Base-by-base conservation (phyloP, 805 yeast genomes). In the Myxozyma kluyveri region DNA sequence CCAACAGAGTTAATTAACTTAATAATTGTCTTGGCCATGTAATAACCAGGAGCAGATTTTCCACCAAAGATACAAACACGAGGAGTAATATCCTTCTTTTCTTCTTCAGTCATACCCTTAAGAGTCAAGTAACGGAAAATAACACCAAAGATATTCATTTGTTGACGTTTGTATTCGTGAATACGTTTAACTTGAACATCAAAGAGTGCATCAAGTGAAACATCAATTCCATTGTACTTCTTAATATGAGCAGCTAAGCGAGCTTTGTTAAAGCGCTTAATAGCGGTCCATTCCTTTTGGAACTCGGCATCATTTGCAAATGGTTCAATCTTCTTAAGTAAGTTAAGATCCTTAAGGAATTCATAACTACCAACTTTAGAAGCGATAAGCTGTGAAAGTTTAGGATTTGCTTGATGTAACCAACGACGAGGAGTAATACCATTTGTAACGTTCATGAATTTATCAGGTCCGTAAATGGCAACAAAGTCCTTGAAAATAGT, bases 341-440 rank as follows among this genome's bases (percentile, higher is more conserved):
- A 71, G 41, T 80, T 79, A 67, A 89, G 79, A 63, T 86, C 79
- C 59, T 81, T 80, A 68, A 89, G 73, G 67, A 74, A 89, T 21
- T 78, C 80, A 65, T 83, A 84, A 54, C 83, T 81, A 24, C 88
- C 83, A 47, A 88, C 75, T 61, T 81, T 82, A 46, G 81, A 76
- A 39, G 86, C 77, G 65, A 90, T 90, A 61, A 89, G 76, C n/a
- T 71, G 73, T 17, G 93, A 78, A 62, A 89, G 75, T 60, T 75
- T 76, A 9, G 97, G 96, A 69, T 89, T 90, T 45, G 96, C 96
- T 72, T 89, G 96, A 67, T 82, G 83, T 67, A 89, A 78, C 97
- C 97, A 89, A 72, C 97, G 83, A 77, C 97, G 82, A 62, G 96
- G 96, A 2, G 97, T 89, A 66, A 89, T 82, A 72, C 97, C 97